Evolutionary conservation across 192 early-diverging fungal genomes (phyloP).

Genomic region (Podila verticillata): DNA sequence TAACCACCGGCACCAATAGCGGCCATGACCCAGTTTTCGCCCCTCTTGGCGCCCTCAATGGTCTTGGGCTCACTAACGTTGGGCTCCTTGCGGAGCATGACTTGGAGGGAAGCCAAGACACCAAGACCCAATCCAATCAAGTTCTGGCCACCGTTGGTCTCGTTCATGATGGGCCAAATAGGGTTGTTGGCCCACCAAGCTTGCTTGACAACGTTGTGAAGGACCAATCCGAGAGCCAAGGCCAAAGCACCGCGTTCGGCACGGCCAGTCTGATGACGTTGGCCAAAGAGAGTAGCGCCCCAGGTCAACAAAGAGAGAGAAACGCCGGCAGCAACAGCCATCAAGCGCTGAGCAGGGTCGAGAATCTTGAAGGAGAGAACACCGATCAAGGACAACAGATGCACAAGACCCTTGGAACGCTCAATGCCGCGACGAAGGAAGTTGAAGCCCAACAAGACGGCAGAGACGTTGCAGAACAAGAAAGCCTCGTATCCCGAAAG

Average conservation of each 20-base stretch:
- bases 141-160: conserved; percentile 77
- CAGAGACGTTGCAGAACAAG: conserved; percentile 68
- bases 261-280: conserved; percentile 58
- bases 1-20: conserved; percentile 71
- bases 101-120: conserved; percentile 65
- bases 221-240: conserved; percentile 74
- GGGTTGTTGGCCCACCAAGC: conserved; percentile 84
- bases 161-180: conserved; percentile 86
- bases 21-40: conserved; percentile 57
- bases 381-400: conserved; percentile 68
- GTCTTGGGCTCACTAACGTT: conserved; percentile 22
- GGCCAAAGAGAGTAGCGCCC: conserved; percentile 66
- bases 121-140: conserved; percentile 69
- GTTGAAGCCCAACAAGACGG: conserved; percentile 66
- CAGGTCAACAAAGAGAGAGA: conserved; percentile 67
- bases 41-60: conserved; percentile 11
- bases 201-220: conserved; percentile 76
- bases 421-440: conserved; percentile 62
- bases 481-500: conserved; percentile 83
- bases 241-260: conserved; percentile 71
- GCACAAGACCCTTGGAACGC: conserved; percentile 63
- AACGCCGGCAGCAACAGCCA: conserved; percentile 65
- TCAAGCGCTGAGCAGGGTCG: conserved; percentile 68
- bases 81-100: conserved; percentile 58
- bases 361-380: conserved; percentile 67